phyloP scores from a whole-genome alignment of 257 asterid species.

The Euphrasia confusa region DNA sequence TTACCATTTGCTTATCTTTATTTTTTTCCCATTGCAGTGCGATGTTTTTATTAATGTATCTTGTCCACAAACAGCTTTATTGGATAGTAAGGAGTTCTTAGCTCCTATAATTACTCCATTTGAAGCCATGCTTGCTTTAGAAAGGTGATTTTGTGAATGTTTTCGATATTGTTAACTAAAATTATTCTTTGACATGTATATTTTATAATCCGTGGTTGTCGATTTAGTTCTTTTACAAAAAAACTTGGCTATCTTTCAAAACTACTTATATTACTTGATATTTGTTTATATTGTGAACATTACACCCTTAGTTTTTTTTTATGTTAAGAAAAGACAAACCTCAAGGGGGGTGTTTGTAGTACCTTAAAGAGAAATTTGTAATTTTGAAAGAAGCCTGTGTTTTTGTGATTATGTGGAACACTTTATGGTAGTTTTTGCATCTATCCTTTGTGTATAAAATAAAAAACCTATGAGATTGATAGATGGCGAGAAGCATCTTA shows the following conservation, averaged over 20 bases:
- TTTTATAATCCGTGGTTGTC: not conserved
- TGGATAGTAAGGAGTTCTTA: constrained; percentile 94
- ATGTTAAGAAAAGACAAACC: not conserved
- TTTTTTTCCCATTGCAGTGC: constrained; percentile 49
- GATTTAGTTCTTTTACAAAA: not conserved
- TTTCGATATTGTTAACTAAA: constrained; percentile 20
- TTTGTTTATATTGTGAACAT: not conserved
- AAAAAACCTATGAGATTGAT: not conserved
- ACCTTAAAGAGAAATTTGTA: not conserved
- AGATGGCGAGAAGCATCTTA: constrained; percentile 3
- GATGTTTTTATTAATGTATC: constrained; percentile 81
- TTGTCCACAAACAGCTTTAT: constrained; percentile 85
- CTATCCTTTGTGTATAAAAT: not conserved
- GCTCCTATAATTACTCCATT: constrained; percentile 96
- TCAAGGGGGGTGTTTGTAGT: constrained; percentile 1
- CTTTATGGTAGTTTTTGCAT: not conserved
- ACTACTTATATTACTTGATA: not conserved
- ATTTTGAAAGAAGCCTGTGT: not conserved
- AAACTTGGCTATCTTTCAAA: not conserved
- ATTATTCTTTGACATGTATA: not conserved
- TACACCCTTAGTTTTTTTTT: not conserved
- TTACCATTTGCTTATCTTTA: constrained; percentile 19
- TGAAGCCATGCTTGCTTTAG: constrained; percentile 89
- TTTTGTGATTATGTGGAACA: not conserved
- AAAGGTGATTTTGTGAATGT: constrained; percentile 42